phyloP scores from a whole-genome alignment of 164 flowering plant genomes.

The Liquidambar formosana region DNA sequence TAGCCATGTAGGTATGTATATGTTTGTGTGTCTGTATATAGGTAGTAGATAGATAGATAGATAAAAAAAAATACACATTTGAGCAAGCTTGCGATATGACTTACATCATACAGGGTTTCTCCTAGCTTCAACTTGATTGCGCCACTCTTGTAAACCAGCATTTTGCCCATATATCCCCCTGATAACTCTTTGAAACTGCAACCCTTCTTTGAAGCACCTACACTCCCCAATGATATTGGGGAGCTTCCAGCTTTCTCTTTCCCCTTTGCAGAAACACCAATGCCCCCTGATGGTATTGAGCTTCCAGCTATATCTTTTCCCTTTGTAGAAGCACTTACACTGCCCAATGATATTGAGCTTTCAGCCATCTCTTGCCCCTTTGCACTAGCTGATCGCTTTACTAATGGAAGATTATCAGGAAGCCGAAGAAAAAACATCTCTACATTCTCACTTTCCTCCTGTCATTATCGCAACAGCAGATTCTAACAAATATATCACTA shows the following conservation, averaged over 20 bases:
- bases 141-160: constrained; percentile 90
- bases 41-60: too few species aligned
- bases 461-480: constrained; percentile 15
- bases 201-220: constrained; percentile 17
- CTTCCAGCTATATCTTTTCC: constrained; percentile 35
- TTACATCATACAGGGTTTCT: constrained; percentile 66
- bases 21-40: background rate
- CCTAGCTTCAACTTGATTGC: constrained; percentile 76
- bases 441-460: constrained; percentile 41
- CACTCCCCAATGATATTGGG: background rate
- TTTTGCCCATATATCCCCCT: constrained; percentile 70
- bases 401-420: constrained; percentile 57
- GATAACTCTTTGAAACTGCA: constrained; percentile 50
- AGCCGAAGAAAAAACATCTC: constrained; percentile 59
- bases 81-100: constrained; percentile 23
- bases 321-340: constrained; percentile 20
- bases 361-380: constrained; percentile 6
- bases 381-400: constrained; percentile 28
- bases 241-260: constrained; percentile 24
- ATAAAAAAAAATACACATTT: too few species aligned
- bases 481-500: background rate
- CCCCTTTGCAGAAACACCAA: constrained; percentile 17
- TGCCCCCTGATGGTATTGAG: constrained; percentile 9
- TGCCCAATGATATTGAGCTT: background rate
- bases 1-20: too few species aligned